phyloP scores from a whole-genome alignment of 345 rosid genomes.

The Noccaea bulbosa region DNA sequence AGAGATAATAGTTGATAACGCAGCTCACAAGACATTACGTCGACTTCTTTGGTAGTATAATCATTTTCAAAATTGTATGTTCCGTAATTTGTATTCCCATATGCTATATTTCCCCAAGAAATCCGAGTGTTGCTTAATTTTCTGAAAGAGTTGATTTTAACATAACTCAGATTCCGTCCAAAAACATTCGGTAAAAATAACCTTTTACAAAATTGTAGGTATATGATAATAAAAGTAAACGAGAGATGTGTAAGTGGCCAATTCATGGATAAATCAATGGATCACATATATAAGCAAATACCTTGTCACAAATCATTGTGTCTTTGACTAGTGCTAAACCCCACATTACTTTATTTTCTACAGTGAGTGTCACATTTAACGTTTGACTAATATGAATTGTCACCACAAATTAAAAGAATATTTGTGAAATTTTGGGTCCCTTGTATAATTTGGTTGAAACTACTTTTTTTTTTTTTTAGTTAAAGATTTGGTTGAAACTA shows the following conservation, averaged over 20 bases:
- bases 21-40: too few species aligned
- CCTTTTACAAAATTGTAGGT: not conserved
- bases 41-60: too few species aligned
- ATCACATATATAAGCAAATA: slow-evolving; percentile 2
- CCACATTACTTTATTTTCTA: slow-evolving; percentile 16
- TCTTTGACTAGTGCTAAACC: slow-evolving; percentile 26
- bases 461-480: too few species aligned
- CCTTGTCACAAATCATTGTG: slow-evolving; percentile 30
- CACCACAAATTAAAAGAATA: slow-evolving; percentile 34
- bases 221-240: slow-evolving; percentile 21
- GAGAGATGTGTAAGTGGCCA: slow-evolving; percentile 11
- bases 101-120: too few species aligned
- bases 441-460: not conserved
- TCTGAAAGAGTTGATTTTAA: not conserved
- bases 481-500: too few species aligned
- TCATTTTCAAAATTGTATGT: too few species aligned
- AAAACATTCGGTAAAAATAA: not conserved
- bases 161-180: slow-evolving; percentile 22
- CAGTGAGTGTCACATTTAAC: slow-evolving; percentile 26
- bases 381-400: slow-evolving; percentile 34
- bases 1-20: too few species aligned
- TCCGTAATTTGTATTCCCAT: too few species aligned
- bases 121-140: too few species aligned
- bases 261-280: slow-evolving; percentile 1
- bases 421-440: not conserved